Evolutionary conservation across 1,284 basidiomycete species (phyloP).

Genomic region (Ceratorhiza oryzae-sativae): DNA sequence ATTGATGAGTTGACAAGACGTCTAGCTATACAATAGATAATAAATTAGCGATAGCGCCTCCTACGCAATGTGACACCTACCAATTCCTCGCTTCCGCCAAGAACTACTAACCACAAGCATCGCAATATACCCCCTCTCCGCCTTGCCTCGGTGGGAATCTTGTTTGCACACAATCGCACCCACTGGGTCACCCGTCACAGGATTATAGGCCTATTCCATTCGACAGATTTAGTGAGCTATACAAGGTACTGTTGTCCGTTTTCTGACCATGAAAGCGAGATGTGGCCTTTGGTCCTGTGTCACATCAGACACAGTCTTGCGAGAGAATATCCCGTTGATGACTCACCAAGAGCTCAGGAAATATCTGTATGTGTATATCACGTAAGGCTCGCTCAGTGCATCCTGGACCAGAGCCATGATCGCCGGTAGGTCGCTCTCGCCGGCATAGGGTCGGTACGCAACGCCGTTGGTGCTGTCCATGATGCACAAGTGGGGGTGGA

Average conservation of each 20-base stretch:
- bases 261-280: constrained; percentile 81
- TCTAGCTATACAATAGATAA: constrained; percentile 63
- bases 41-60: neutral
- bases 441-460: constrained; percentile 72
- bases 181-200: constrained; percentile 59
- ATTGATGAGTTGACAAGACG: constrained; percentile 80
- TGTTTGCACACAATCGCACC: constrained; percentile 97
- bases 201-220: constrained; percentile 62
- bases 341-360: constrained; percentile 91
- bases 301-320: neutral
- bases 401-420: constrained; percentile 89
- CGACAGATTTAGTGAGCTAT: constrained; percentile 11
- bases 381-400: constrained; percentile 95
- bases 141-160: constrained; percentile 77
- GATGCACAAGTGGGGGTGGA: neutral
- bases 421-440: constrained; percentile 78
- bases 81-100: constrained; percentile 89
- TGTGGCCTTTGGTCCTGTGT: constrained; percentile 73
- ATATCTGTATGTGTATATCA: constrained; percentile 92
- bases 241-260: constrained; percentile 4
- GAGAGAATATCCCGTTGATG: neutral
- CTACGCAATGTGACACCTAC: constrained; percentile 57
- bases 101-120: constrained; percentile 90
- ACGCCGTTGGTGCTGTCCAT: constrained; percentile 51
- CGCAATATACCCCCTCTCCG: constrained; percentile 93